phyloP scores from a whole-genome alignment of 345 rosid species.

The Rhizophora mangle region DNA sequence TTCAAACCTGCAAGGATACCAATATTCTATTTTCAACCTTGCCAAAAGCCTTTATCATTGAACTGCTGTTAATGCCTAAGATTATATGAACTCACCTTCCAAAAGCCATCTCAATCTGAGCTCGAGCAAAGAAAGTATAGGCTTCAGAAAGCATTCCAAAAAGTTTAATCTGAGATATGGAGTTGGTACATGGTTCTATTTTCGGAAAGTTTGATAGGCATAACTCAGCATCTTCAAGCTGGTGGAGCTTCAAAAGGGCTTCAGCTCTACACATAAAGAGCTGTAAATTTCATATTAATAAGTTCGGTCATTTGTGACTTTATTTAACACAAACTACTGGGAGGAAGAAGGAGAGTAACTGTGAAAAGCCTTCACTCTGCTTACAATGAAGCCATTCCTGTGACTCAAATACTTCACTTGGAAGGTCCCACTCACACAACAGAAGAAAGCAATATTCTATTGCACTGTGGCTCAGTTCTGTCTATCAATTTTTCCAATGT shows the following conservation, averaged over 20 bases:
- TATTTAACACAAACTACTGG: background rate
- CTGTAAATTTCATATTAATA: constrained; percentile 60
- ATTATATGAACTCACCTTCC: constrained; percentile 72
- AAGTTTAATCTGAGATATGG: constrained; percentile 45
- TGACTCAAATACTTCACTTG: background rate
- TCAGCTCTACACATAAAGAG: constrained; percentile 94
- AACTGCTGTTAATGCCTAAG: constrained; percentile 9
- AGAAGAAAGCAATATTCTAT: background rate
- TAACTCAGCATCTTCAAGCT: constrained; percentile 73
- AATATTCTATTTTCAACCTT: constrained; percentile 35
- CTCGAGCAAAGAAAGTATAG: constrained; percentile 58
- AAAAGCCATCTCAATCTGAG: constrained; percentile 83
- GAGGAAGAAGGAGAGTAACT: background rate
- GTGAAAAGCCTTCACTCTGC: background rate
- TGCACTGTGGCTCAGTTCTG: background rate
- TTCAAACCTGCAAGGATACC: constrained; percentile 85
- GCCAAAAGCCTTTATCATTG: constrained; percentile 9
- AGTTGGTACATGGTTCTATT: constrained; percentile 36
- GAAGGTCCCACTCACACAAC: background rate
- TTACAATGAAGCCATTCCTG: background rate
- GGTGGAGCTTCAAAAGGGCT: constrained; percentile 78
- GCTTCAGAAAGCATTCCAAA: constrained; percentile 86
- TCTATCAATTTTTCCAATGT: constrained; percentile 1
- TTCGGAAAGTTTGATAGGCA: constrained; percentile 45
- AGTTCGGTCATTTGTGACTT: constrained; percentile 25